Percentiles rank a stretch among this genome's conserved stretches.
phyloP scores from a whole-genome alignment of 805 yeast species.

The Barnettozyma salicaria region DNA sequence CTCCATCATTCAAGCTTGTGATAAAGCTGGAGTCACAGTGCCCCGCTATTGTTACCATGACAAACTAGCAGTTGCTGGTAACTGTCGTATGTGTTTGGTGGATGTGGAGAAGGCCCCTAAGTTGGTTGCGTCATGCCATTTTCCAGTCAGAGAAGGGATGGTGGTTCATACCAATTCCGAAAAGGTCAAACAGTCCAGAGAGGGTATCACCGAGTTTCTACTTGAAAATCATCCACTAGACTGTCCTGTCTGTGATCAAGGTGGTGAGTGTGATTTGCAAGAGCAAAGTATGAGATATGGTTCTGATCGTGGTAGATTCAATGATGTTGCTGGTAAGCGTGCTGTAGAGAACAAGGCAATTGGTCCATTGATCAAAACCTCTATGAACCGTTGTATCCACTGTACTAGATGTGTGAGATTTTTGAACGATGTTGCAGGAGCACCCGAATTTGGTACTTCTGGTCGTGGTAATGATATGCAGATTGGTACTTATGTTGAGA shows the following conservation, averaged over 20 bases:
- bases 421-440: slow-evolving; percentile 87
- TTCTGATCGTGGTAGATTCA: slow-evolving; percentile 78
- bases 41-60: slow-evolving; percentile 93
- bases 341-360: slow-evolving; percentile 88
- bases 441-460: slow-evolving; percentile 82
- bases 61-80: slow-evolving; percentile 84
- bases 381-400: slow-evolving; percentile 90
- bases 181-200: slow-evolving; percentile 76
- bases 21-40: slow-evolving; percentile 80
- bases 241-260: slow-evolving; percentile 91
- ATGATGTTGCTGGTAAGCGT: slow-evolving; percentile 77
- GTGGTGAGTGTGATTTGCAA: slow-evolving; percentile 91
- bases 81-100: slow-evolving; percentile 89
- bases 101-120: slow-evolving; percentile 88
- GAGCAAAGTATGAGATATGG: slow-evolving; percentile 84
- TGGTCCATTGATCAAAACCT: slow-evolving; percentile 84
- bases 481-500: slow-evolving; percentile 82
- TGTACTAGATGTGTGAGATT: slow-evolving; percentile 89
- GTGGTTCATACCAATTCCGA: slow-evolving; percentile 75
- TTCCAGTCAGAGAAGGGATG: slow-evolving; percentile 90
- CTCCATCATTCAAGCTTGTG: slow-evolving; percentile 86
- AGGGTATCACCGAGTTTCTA: slow-evolving; percentile 85
- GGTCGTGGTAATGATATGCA: slow-evolving; percentile 93
- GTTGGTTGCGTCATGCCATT: slow-evolving; percentile 85
- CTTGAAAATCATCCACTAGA: slow-evolving; percentile 87